Evolutionary conservation across 2,329 filamentous ascomycete species (phyloP).

Genomic region (Sphaceloma murrayae): DNA sequence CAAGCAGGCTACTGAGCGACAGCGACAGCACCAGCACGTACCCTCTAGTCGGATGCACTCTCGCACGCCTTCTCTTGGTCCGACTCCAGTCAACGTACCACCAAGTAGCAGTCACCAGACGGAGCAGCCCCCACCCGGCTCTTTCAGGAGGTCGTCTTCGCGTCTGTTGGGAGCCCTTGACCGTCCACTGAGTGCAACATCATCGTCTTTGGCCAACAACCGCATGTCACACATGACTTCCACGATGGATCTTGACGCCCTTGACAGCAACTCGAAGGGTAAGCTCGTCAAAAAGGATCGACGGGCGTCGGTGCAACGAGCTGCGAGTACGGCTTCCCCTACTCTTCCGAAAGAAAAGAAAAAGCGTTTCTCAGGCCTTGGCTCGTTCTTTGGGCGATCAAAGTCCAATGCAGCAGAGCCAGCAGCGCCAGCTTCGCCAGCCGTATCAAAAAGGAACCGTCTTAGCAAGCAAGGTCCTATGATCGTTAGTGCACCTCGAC

Average conservation of each 20-base stretch:
- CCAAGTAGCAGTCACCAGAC: conserved; percentile 9
- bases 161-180: not conserved
- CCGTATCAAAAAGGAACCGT: conserved; percentile 5
- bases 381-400: conserved; percentile 35
- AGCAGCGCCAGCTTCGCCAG: not conserved
- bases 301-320: conserved; percentile 19
- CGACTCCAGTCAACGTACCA: conserved; percentile 4
- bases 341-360: conserved; percentile 29
- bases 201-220: not conserved
- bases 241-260: conserved; percentile 11
- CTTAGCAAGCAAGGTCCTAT: conserved; percentile 15
- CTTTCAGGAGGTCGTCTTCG: conserved; percentile 9
- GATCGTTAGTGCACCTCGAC: conserved; percentile 15
- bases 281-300: conserved; percentile 27
- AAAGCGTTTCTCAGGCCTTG: conserved; percentile 38
- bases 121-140: not conserved
- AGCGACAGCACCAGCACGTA: not conserved
- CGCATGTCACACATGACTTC: conserved; percentile 2
- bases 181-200: conserved; percentile 5
- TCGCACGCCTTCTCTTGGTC: conserved; percentile 2
- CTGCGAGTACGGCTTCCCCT: conserved; percentile 20
- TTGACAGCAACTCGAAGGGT: conserved; percentile 11
- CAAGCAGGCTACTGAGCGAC: not conserved
- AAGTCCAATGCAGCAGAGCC: conserved; percentile 27
- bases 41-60: conserved; percentile 2